A percentile compares a stretch with the other conserved stretches of the same genome.
Evolutionary conservation across 257 asterid species (phyloP).

Genomic region (Rubia yunnanensis): DNA sequence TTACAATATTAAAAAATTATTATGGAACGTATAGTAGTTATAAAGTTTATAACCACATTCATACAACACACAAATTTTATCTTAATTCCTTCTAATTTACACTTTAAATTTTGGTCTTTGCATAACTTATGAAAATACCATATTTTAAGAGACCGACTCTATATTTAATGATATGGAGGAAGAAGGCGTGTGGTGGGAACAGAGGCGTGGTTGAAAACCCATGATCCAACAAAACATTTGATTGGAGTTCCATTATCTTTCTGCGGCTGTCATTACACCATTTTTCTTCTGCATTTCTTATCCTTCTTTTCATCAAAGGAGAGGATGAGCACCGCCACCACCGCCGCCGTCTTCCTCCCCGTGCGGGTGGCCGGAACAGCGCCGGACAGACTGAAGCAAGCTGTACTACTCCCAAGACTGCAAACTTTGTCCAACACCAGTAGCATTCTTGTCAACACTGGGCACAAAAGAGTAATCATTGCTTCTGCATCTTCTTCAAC

Average conservation of each 20-base stretch:
- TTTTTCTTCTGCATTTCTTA: constrained; percentile 7
- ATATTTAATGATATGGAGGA: background rate
- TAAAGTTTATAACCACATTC: no score
- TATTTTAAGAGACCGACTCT: no score
- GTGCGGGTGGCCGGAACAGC: constrained; percentile 20
- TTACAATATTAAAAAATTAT: no score
- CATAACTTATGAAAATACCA: no score
- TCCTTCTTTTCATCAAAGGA: constrained; percentile 15
- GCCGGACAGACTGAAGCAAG: constrained; percentile 8
- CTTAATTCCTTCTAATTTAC: no score
- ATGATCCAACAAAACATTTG: background rate
- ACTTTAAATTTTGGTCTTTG: no score
- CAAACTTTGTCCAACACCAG: constrained; percentile 10
- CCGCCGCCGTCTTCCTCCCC: constrained; percentile 25
- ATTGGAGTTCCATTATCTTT: background rate
- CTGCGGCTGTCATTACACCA: constrained; percentile 16
- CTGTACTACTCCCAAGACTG: constrained; percentile 15
- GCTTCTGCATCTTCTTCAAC: constrained; percentile 49
- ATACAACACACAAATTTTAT: no score
- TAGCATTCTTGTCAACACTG: background rate
- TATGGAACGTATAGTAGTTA: no score
- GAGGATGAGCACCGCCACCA: constrained; percentile 32
- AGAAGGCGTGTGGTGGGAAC: background rate
- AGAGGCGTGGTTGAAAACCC: constrained; percentile 1
- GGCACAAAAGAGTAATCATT: constrained; percentile 12